Conservation (phyloP, 2,329 filamentous ascomycete genomes). For the Berkeleyomyces rouxiae region DNA sequence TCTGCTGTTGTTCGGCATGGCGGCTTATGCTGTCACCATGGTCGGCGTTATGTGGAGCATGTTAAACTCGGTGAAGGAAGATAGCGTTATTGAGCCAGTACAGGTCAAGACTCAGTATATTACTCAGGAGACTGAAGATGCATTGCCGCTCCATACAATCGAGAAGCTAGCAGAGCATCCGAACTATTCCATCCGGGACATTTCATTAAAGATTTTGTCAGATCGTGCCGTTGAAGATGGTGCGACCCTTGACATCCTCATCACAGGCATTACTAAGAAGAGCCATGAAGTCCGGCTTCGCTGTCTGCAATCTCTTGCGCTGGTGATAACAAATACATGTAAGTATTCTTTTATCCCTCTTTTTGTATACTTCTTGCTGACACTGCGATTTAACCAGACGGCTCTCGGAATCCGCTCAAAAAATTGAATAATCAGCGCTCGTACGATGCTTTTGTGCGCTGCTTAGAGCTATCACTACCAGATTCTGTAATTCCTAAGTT, state of each 20-base stretch:
- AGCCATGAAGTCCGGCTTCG: conserved; percentile 42
- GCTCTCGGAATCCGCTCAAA: conserved; percentile 20
- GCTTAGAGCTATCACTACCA: conserved; percentile 37
- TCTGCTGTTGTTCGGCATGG: conserved; percentile 35
- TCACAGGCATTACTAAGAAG: conserved; percentile 41
- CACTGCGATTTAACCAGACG: conserved; percentile 18
- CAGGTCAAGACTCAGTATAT: conserved; percentile 56
- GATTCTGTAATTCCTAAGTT: conserved; percentile 35
- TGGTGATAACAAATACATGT: conserved; percentile 31
- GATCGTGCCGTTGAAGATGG: conserved; percentile 43
- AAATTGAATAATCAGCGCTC: conserved; percentile 33
- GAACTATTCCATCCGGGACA: conserved; percentile 55
- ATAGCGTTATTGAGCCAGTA: conserved; percentile 47
- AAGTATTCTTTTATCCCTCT: conserved; percentile 4
- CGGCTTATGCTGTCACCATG: conserved; percentile 41
- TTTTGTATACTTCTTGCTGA: neutral
- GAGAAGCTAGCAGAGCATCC: conserved; percentile 52
- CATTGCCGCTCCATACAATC: conserved; percentile 48
- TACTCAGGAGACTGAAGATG: conserved; percentile 58
- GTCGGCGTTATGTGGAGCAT: conserved; percentile 39
- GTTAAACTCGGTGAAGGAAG: conserved; percentile 42
- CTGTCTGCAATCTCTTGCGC: conserved; percentile 38
- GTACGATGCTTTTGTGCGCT: conserved; percentile 42
- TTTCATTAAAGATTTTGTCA: conserved; percentile 42
- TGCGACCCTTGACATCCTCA: conserved; percentile 31